A percentile compares a stretch with the other conserved stretches of the same genome.
Conservation (phyloP, 352 stramenopile species). For the Plasmopara viticola region DNA sequence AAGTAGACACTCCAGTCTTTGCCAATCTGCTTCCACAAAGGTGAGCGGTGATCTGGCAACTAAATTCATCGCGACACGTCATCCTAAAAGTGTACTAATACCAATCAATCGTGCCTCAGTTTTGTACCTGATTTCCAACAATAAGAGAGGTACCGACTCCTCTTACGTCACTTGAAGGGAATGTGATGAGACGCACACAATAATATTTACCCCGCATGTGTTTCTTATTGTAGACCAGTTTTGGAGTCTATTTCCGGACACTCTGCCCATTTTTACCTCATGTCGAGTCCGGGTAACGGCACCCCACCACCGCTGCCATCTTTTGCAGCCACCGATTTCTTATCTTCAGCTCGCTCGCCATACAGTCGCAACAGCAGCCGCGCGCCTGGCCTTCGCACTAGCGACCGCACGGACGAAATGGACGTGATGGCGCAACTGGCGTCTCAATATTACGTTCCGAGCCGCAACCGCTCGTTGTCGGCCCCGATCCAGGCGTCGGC, state of each 20-base stretch:
- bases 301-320: constrained; percentile 22
- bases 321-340: constrained; percentile 26
- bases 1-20: constrained; percentile 4
- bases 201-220: constrained; percentile 10
- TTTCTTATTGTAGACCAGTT: constrained; percentile 9
- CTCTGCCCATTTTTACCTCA: constrained; percentile 2
- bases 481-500: constrained; percentile 60
- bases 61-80: constrained; percentile 1
- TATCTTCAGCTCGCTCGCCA: constrained; percentile 19
- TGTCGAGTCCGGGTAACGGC: constrained; percentile 15
- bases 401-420: constrained; percentile 33
- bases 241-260: constrained; percentile 14
- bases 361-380: constrained; percentile 22
- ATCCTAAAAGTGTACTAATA: constrained; percentile 5
- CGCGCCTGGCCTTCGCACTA: constrained; percentile 6
- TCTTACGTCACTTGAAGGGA: neutral
- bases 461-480: constrained; percentile 65
- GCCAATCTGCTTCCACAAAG: constrained; percentile 7
- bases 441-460: constrained; percentile 71
- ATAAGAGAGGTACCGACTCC: constrained; percentile 17
- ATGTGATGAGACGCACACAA: constrained; percentile 11
- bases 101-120: constrained; percentile 5
- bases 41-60: constrained; percentile 8
- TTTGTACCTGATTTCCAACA: constrained; percentile 11
- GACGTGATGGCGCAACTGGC: constrained; percentile 80